These are phyloP conservation scores for Ceratocystis diversiconidia DNA, from an alignment of 2,329 filamentous ascomycete species.

Conservation along the genomic window DNA sequence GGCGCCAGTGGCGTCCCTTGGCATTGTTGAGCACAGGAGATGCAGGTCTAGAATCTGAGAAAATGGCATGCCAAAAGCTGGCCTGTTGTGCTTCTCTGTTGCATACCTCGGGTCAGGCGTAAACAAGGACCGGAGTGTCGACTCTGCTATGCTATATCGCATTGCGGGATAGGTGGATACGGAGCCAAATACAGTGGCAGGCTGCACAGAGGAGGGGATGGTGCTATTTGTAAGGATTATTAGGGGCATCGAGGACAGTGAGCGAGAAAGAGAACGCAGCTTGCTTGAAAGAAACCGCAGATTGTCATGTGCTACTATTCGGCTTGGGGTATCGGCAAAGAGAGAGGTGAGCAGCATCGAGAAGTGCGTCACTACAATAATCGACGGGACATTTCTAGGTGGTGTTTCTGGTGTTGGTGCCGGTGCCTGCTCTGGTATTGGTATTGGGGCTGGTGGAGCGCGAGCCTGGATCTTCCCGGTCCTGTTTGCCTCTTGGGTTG, in stretches of 20 bases:
- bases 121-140: slow-evolving; percentile 39
- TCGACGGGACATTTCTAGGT: slow-evolving; percentile 24
- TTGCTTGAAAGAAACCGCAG: slow-evolving; percentile 35
- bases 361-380: slow-evolving; percentile 43
- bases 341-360: slow-evolving; percentile 37
- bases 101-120: slow-evolving; percentile 24
- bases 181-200: not conserved
- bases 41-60: slow-evolving; percentile 41
- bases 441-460: not conserved
- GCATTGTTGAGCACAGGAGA: slow-evolving; percentile 35
- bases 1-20: slow-evolving; percentile 29
- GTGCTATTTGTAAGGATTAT: slow-evolving; percentile 43
- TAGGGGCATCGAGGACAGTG: slow-evolving; percentile 30
- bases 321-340: slow-evolving; percentile 35
- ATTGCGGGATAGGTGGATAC: not conserved
- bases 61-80: slow-evolving; percentile 41
- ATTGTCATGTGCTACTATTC: slow-evolving; percentile 35
- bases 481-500: not conserved
- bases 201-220: slow-evolving; percentile 17
- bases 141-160: slow-evolving; percentile 25
- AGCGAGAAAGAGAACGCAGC: slow-evolving; percentile 33
- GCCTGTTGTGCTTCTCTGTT: slow-evolving; percentile 28
- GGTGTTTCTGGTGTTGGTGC: not conserved
- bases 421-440: not conserved
- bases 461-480: not conserved